Conservation (phyloP, 331 rosid species). For the Cydonia oblonga region DNA sequence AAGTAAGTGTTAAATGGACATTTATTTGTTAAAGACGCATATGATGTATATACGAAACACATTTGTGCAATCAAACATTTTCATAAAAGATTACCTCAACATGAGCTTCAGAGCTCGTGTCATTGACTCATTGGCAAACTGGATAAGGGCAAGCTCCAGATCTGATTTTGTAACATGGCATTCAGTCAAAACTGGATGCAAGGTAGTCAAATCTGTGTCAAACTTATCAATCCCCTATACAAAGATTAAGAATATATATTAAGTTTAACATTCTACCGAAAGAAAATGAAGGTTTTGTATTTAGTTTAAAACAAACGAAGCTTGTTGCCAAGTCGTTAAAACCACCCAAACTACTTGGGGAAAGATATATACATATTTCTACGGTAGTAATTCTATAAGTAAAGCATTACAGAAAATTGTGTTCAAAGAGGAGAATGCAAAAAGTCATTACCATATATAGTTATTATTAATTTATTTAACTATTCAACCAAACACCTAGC, state of each 20-base stretch:
- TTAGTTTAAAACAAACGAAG: neutral
- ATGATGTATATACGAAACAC: neutral
- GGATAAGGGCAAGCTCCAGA: slow-evolving; percentile 69
- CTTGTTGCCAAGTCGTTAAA: neutral
- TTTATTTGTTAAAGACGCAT: neutral
- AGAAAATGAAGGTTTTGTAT: neutral
- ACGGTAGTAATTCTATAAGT: neutral
- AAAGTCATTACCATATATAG: neutral
- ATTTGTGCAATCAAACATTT: neutral
- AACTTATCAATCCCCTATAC: slow-evolving; percentile 58
- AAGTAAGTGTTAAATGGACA: neutral
- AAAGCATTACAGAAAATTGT: neutral
- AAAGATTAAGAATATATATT: slow-evolving; percentile 4
- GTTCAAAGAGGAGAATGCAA: neutral
- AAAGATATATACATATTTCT: neutral
- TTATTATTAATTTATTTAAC: neutral
- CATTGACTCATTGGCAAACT: slow-evolving; percentile 86
- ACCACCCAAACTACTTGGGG: neutral
- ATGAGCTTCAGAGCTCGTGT: slow-evolving; percentile 91
- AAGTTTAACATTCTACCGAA: neutral
- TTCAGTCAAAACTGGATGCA: slow-evolving; percentile 85
- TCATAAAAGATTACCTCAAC: slow-evolving; percentile 44
- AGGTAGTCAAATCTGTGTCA: slow-evolving; percentile 49
- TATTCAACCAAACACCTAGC: neutral
- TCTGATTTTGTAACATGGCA: slow-evolving; percentile 80